Conservation (phyloP, 73 alveolate species). For the Paramecium sexaurelia region DNA sequence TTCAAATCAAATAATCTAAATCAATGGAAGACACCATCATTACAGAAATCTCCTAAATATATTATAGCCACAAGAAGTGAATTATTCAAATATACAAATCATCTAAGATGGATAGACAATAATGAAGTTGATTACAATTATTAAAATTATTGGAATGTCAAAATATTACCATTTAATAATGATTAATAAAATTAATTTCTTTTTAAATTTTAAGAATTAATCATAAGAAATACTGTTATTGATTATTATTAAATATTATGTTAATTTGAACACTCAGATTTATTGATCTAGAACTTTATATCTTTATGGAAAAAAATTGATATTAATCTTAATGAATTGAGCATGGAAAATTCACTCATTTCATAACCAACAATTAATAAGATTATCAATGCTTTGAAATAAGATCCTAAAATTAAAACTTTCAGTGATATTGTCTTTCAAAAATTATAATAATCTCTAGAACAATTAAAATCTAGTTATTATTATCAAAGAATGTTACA, state of each 20-base stretch:
- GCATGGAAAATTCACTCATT: not conserved
- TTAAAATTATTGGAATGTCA: not conserved
- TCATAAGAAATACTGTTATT: not conserved
- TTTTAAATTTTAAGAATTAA: not conserved
- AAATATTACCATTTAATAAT: not conserved
- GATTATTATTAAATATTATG: not conserved
- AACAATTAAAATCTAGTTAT: not conserved
- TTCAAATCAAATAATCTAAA: not conserved
- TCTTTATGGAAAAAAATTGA: not conserved
- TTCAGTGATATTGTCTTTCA: not conserved
- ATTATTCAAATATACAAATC: not conserved
- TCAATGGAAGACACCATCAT: not conserved
- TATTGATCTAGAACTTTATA: not conserved
- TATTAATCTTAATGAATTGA: not conserved
- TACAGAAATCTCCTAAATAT: not conserved
- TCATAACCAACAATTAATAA: not conserved
- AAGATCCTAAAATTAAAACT: not conserved
- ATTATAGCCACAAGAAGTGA: conserved; percentile 19
- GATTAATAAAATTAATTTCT: not conserved
- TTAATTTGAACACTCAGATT: not conserved
- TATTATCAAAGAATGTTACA: not conserved
- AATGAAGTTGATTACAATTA: not conserved
- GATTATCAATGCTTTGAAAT: not conserved
- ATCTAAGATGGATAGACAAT: not conserved
- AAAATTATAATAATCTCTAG: not conserved